Evolutionary conservation across 2,329 filamentous ascomycete species (phyloP).

Genomic region (Penicillium sp.): DNA sequence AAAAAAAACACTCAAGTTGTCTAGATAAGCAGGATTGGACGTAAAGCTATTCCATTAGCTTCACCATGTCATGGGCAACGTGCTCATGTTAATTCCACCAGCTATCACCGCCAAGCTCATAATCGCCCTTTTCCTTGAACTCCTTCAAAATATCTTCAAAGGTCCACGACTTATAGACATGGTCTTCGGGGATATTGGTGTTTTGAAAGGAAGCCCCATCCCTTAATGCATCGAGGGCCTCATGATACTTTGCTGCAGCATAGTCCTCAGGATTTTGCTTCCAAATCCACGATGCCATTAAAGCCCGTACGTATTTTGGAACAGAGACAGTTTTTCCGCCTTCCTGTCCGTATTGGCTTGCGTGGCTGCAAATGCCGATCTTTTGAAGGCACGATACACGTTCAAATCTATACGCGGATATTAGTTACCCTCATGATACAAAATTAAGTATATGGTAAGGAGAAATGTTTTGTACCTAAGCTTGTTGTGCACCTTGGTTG

Average conservation of each 20-base stretch:
- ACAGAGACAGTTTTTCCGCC: background rate
- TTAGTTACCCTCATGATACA: background rate
- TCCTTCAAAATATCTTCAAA: slow-evolving; percentile 18
- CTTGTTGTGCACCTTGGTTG: slow-evolving; percentile 10
- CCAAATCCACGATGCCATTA: slow-evolving; percentile 17
- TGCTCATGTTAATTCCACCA: slow-evolving; percentile 4
- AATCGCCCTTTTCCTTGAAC: slow-evolving; percentile 4
- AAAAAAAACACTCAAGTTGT: no score
- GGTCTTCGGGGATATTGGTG: slow-evolving; percentile 26
- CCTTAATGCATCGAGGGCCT: slow-evolving; percentile 21
- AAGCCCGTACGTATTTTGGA: slow-evolving; percentile 6
- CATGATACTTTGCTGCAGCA: slow-evolving; percentile 24
- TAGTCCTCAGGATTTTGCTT: slow-evolving; percentile 20
- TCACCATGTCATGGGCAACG: no score
- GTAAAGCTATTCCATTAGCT: no score
- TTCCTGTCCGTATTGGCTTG: slow-evolving; percentile 9
- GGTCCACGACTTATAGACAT: slow-evolving; percentile 27
- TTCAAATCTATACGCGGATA: background rate
- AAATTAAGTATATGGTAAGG: no score
- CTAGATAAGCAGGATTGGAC: no score
- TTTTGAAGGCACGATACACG: slow-evolving; percentile 12
- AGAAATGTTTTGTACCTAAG: background rate
- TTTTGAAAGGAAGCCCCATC: slow-evolving; percentile 24
- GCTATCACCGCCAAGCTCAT: slow-evolving; percentile 6
- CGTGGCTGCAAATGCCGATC: slow-evolving; percentile 10